phyloP scores from a whole-genome alignment of 2,329 filamentous ascomycete species.

The Paraphaeosphaeria minitans region DNA sequence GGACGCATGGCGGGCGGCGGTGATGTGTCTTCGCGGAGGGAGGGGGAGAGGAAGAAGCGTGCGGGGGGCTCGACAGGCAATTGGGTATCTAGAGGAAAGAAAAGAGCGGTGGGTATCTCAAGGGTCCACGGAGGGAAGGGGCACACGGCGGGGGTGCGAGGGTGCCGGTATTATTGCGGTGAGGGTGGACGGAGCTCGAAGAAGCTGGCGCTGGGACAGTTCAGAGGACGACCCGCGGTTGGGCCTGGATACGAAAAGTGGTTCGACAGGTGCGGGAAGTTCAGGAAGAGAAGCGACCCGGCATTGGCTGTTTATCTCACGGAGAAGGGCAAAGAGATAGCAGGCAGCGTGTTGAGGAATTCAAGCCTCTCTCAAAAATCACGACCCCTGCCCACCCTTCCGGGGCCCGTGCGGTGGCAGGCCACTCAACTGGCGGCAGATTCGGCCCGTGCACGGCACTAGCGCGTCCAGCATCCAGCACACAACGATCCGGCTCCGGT shows the following conservation, averaged over 20 bases:
- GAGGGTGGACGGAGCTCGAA: slow-evolving; percentile 2
- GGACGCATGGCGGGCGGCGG: slow-evolving; percentile 75
- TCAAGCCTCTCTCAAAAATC: slow-evolving; percentile 37
- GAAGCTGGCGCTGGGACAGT: not conserved
- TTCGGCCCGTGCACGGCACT: slow-evolving; percentile 3
- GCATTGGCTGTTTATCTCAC: slow-evolving; percentile 42
- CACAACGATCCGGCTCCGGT: not conserved
- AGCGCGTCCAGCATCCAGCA: not conserved
- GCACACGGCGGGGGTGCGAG: slow-evolving; percentile 4
- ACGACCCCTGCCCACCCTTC: slow-evolving; percentile 31
- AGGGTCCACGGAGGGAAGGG: slow-evolving; percentile 7
- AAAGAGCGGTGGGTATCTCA: slow-evolving; percentile 16
- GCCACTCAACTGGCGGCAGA: slow-evolving; percentile 12
- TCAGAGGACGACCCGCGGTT: slow-evolving; percentile 3
- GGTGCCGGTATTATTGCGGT: slow-evolving; percentile 9
- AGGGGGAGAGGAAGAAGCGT: slow-evolving; percentile 10
- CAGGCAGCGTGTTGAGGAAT: slow-evolving; percentile 39
- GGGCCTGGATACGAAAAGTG: slow-evolving; percentile 16
- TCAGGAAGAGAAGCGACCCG: slow-evolving; percentile 26
- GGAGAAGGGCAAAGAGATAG: slow-evolving; percentile 24
- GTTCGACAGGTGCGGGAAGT: slow-evolving; percentile 15
- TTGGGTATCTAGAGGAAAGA: slow-evolving; percentile 17
- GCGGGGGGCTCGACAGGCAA: slow-evolving; percentile 17
- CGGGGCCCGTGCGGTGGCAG: slow-evolving; percentile 26
- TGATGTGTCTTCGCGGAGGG: slow-evolving; percentile 17